Conservation (phyloP, 2,329 filamentous ascomycete species). For the Ophiostoma tasmaniense region DNA sequence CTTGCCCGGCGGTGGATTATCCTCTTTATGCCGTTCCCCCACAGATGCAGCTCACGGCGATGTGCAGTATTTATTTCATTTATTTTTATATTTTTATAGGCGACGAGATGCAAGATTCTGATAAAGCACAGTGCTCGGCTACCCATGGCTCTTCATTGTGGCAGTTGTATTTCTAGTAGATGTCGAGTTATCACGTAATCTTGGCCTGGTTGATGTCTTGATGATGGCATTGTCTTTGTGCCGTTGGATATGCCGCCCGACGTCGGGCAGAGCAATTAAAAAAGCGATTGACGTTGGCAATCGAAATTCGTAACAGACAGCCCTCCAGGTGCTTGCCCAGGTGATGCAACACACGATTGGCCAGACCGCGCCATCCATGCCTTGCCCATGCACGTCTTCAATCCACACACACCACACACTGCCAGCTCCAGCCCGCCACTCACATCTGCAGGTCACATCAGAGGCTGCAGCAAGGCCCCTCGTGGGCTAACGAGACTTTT, state of each 20-base stretch:
- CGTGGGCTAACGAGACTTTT: conserved; percentile 14
- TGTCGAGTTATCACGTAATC: background rate
- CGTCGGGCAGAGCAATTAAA: background rate
- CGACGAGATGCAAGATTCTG: background rate
- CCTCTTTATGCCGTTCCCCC: background rate
- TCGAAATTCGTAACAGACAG: background rate
- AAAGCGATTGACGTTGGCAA: background rate
- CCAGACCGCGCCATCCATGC: background rate
- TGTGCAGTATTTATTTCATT: background rate
- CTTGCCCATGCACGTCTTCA: background rate
- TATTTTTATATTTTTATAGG: background rate
- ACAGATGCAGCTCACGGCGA: background rate
- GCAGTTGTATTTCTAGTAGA: background rate
- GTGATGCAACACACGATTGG: background rate
- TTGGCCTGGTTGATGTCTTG: background rate
- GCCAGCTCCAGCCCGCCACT: background rate
- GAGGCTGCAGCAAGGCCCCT: conserved; percentile 7
- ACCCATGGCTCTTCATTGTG: background rate
- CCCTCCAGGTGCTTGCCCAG: no score
- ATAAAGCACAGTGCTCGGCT: background rate
- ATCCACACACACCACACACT: background rate
- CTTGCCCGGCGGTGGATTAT: background rate
- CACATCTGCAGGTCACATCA: background rate
- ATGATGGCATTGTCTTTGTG: no score
- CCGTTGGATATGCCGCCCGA: background rate